These are phyloP conservation scores for Glutinoglossum americanum DNA, from an alignment of 495 filamentous ascomycete genomes.

Conservation along the genomic window DNA sequence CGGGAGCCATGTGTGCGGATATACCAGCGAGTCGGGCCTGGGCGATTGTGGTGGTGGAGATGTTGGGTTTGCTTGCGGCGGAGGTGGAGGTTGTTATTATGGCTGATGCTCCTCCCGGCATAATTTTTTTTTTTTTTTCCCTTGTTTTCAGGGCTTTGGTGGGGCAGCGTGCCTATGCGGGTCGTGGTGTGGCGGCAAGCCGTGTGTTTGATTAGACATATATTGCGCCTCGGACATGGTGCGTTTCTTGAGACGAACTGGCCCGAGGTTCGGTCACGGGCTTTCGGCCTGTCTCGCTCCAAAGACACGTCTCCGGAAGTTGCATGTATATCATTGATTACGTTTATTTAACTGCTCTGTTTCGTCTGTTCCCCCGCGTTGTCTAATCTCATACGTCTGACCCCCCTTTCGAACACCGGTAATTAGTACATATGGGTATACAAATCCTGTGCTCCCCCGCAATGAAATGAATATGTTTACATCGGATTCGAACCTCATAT, in stretches of 20 bases:
- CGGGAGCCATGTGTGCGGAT: conserved; percentile 27
- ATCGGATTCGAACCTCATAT: conserved; percentile 26
- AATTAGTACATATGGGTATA: not conserved
- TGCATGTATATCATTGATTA: not conserved
- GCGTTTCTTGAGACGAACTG: not conserved
- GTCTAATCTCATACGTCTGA: no score
- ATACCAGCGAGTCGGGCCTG: conserved; percentile 25
- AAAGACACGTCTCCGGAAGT: not conserved
- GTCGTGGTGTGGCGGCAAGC: no score
- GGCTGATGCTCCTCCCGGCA: not conserved
- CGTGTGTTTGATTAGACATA: no score
- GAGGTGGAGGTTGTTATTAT: no score
- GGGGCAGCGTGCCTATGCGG: not conserved
- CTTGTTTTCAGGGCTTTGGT: not conserved
- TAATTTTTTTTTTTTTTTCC: not conserved
- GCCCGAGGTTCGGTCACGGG: not conserved
- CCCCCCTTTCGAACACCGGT: no score
- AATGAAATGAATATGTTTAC: not conserved
- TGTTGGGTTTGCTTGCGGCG: not conserved
- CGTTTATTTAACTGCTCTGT: not conserved
- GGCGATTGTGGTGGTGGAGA: not conserved
- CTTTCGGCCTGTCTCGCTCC: not conserved
- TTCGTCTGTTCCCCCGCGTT: no score
- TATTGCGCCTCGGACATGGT: no score
- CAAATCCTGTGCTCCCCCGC: not conserved